These are phyloP conservation scores for Fusarium virguliforme DNA, from an alignment of 2,329 filamentous ascomycete species.

Conservation along the genomic window DNA sequence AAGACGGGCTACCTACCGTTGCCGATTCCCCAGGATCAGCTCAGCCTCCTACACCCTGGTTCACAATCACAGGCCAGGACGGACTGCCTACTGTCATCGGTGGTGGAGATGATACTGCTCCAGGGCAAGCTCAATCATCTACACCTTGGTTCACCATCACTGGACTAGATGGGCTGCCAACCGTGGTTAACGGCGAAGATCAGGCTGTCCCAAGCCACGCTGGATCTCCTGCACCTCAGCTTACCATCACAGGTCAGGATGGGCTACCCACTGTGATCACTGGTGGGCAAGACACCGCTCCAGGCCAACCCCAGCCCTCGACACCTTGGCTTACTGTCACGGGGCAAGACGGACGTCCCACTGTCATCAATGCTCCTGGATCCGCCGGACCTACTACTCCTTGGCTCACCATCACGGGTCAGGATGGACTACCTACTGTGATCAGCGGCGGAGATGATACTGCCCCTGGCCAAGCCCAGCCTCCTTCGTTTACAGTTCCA, in stretches of 20 bases:
- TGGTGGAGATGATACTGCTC: constrained; percentile 20
- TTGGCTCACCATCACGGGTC: constrained; percentile 45
- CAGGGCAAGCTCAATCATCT: constrained; percentile 22
- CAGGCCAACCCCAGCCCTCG: constrained; percentile 21
- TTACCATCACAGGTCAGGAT: constrained; percentile 32
- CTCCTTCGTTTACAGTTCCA: constrained; percentile 26
- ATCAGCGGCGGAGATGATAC: constrained; percentile 34
- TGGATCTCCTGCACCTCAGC: not conserved
- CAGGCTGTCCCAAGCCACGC: not conserved
- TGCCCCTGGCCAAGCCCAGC: constrained; percentile 30
- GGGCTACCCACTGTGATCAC: constrained; percentile 48
- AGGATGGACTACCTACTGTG: constrained; percentile 51
- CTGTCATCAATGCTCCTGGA: constrained; percentile 9
- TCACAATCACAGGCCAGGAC: constrained; percentile 38
- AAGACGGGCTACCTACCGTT: no score
- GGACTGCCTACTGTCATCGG: constrained; percentile 48
- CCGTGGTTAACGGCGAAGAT: not conserved
- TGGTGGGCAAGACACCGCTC: constrained; percentile 22
- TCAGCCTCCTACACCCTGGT: constrained; percentile 26
- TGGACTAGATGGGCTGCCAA: not conserved
- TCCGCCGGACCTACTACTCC: constrained; percentile 21
- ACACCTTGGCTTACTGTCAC: constrained; percentile 1
- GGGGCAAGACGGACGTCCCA: constrained; percentile 1
- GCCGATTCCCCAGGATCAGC: constrained; percentile 20
- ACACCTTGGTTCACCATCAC: constrained; percentile 2